Percentiles rank a stretch among this genome's conserved stretches.
Evolutionary conservation across 2,329 filamentous ascomycete species (phyloP).

Genomic region (Cadophora luteo-olivacea): DNA sequence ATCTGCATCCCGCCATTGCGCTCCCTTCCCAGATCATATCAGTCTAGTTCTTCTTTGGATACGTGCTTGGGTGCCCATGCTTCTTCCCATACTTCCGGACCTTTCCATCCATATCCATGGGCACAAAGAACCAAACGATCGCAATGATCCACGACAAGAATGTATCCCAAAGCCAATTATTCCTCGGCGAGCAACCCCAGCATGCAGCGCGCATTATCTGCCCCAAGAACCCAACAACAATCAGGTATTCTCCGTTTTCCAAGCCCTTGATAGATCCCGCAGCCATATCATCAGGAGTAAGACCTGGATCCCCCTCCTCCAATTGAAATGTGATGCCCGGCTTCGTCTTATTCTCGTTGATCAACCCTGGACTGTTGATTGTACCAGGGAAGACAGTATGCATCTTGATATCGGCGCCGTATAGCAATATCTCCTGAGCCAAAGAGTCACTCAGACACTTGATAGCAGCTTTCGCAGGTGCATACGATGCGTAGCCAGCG

Average conservation of each 20-base stretch:
- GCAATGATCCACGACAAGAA: conserved; percentile 59
- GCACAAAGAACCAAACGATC: conserved; percentile 64
- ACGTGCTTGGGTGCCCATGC: conserved; percentile 62
- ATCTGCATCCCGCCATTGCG: not conserved
- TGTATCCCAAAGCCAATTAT: conserved; percentile 66
- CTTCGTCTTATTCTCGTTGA: conserved; percentile 79
- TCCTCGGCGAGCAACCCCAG: conserved; percentile 62
- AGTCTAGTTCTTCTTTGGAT: conserved; percentile 33
- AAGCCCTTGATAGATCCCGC: conserved; percentile 71
- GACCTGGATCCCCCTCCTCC: conserved; percentile 82
- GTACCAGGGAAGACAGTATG: conserved; percentile 86
- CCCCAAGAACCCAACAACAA: conserved; percentile 78
- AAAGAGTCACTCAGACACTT: conserved; percentile 83
- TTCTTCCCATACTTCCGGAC: conserved; percentile 62
- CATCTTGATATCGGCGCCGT: conserved; percentile 81
- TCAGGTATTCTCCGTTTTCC: conserved; percentile 80
- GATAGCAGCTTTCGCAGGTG: conserved; percentile 84
- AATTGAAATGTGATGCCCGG: conserved; percentile 79
- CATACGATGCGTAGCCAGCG: conserved; percentile 84
- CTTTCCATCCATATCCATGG: conserved; percentile 62
- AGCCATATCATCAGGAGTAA: conserved; percentile 82
- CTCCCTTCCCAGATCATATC: not conserved
- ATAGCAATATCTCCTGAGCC: conserved; percentile 83
- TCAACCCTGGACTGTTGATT: conserved; percentile 78
- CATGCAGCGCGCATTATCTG: conserved; percentile 70